Base-by-base conservation (phyloP, 176 grass and related monocot genomes). In the Cenchrus purpureus region DNA sequence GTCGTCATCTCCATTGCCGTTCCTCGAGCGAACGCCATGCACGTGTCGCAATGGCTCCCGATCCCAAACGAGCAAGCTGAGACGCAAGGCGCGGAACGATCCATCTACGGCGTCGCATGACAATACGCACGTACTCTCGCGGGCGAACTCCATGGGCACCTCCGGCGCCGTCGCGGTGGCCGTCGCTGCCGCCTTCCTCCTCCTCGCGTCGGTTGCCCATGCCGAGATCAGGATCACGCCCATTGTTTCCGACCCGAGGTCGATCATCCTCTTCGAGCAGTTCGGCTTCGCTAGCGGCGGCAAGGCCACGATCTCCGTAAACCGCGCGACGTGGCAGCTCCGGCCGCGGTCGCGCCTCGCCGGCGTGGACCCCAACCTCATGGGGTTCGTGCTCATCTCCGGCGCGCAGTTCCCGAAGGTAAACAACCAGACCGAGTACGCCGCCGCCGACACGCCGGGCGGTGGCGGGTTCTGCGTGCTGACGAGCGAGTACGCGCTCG, bases 361-460 rank as follows among this genome's bases (percentile, higher is more conserved):
- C 69, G 20, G 34, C 20, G 86, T 89, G 8, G 84, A 91, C 71
- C 59, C 80, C 44, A 57, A 29, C 56, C 79, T 80, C 17, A 94
- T 91, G 92, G 92, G 92, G 6, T 91, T 94, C 89, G 87, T 91
- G 66, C 84, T 94, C 84, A 81, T 91, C 76, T 86, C 86, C 71
- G 76, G 63, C 2, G 16, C 42, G 1, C 79, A 86, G 16, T 91
- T 91, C 59, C 64, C 89, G 0, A 37, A 17, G 71, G 55, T 94
- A 71, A 82, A 83, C 31, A 91, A 91, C 83, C 76, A 73, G 71
- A 91, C 86, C 3, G 56, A 73, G 80, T 85, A 94, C 80, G 37
- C 70, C 8, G 77, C 69, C 65, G 77, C 77, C 12, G 79, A 83
- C 43, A 79, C 83, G 6, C 73, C 83, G 8, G 73, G 49, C 57